phyloP scores from a whole-genome alignment of 177 flowering plant species.

The Vitis hybrid region DNA sequence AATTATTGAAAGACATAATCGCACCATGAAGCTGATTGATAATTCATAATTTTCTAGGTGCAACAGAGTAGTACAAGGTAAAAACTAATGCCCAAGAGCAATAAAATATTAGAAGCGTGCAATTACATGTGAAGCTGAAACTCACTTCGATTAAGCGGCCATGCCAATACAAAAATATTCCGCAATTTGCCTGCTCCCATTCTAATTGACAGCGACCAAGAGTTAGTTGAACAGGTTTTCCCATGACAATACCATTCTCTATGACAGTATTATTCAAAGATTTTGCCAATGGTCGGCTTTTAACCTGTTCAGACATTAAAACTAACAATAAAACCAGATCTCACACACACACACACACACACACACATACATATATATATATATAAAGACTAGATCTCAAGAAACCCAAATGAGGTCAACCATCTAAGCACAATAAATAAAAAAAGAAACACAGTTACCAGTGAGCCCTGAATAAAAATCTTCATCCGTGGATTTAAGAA shows the following conservation, averaged over 20 bases:
- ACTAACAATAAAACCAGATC: not conserved
- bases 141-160: conserved; percentile 68
- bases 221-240: conserved; percentile 42
- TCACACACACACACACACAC: too few relatives aligned
- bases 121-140: conserved; percentile 5
- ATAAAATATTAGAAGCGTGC: not conserved
- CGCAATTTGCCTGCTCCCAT: conserved; percentile 53
- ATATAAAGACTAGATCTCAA: not conserved
- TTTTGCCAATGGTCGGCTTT: conserved; percentile 60
- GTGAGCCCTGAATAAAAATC: conserved; percentile 56
- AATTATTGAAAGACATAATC: too few relatives aligned
- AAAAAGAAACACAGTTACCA: conserved; percentile 32
- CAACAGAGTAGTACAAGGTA: not conserved
- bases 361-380: too few relatives aligned
- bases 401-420: not conserved
- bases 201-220: conserved; percentile 54
- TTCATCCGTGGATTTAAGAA: conserved; percentile 67
- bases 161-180: conserved; percentile 71
- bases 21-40: too few relatives aligned
- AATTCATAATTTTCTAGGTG: not conserved
- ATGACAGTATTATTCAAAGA: conserved; percentile 38
- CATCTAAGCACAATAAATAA: conserved; percentile 1
- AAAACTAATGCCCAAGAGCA: not conserved
- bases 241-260: conserved; percentile 32
- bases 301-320: conserved; percentile 34